Base-by-base conservation (phyloP, 495 filamentous ascomycete genomes). In the Entonaema liquescens region DNA sequence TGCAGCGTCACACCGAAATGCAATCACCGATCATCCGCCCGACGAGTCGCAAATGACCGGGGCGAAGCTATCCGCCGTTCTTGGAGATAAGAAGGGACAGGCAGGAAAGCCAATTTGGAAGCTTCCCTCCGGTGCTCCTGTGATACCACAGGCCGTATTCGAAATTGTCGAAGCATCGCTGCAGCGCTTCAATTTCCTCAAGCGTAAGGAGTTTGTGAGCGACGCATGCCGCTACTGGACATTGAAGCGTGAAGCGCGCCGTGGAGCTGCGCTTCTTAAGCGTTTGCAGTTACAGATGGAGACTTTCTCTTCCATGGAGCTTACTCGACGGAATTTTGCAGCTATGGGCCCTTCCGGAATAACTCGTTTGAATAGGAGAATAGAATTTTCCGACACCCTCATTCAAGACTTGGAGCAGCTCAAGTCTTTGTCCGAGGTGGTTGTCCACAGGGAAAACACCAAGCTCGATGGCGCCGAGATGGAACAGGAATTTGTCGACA, bases 141-240 rank as follows among this genome's bases (percentile, higher is more conserved):
- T 99, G 28, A 94, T 99, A 50, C 95, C 95, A 0, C 89, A 92
- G 66, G 89, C 91, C 2, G 89, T 98, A 4, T 91, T 91, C 62
- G 90, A 93, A 62, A 87, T 89, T 2, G 90, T 98, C 25, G 89
- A 95, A 59, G 89, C 87, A 59, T 91, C 93, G 0, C 84, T 99
- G 2, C 84, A 88, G 44, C 89, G 91, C 31, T 98, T 98, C 76
- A 84, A 83, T 19, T 89, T 98, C 65, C 88, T 89, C 33, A 95
- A 95, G 72, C 87, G 92, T 26, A 95, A 95, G 73, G 93, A 98
- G 52, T 99, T 92, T 81, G 90, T 93, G 1, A 92, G 91, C 33
- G 94, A 98, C 75, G 92, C 91, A 1, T 98, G 94, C 82, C 93
- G 92, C 68, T 99, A 98, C 79, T 99, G 95, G 95, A 98, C 95